Base-by-base conservation (phyloP, 345 rosid species). In the Ailanthus altissimus region DNA sequence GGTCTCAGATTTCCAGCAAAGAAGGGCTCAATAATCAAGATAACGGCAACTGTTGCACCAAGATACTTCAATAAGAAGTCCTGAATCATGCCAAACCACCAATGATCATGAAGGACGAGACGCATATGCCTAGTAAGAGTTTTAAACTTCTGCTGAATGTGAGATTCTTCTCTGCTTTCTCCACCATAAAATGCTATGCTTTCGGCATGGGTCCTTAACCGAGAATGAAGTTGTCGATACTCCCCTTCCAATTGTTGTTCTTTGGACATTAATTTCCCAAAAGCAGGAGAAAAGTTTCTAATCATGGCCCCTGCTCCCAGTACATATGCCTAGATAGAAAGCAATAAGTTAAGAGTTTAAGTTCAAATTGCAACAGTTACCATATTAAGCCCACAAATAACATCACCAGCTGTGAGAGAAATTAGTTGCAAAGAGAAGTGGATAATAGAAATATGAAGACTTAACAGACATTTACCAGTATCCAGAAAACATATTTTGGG, bases 31-130 rank as follows among this genome's bases (percentile, higher is more conserved):
- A 97, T 92, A 78, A 94, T 94, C 86, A 97, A 86, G 75, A 94
- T 80, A 78, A 92, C 97, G 62, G 98, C 97, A 75, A 96, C 92
- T 15, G 99, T 96, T 38, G 99, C 98, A 70, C 97, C 98, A 75
- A 96, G 97, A 86, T 96, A 96, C 84, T 96, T 96, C 81, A 94
- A 83, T 74, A 96, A 81, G 84, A 96, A 96, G 85, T 96, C 99
- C 75, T 96, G 98, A 84, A 97, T 92, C 97, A 97, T 97, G 84
- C 97, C 98, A 86, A 97, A 97, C 99, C 99, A 97, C 99, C 99
- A 97, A 77, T 94, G 97, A 28, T 97, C 94, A 77, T 91, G 97
- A 84, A 89, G 94, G 72, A 97, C 99, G 45, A 59, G 72, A 43
- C 90, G 83, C 90, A 97, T 79, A 83, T 97, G 99, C 68, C 81